Percentiles rank a stretch among this genome's conserved stretches.
These are phyloP conservation scores for Amylostereum areolatum DNA, from an alignment of 1,284 basidiomycete genomes.

Conservation along the genomic window DNA sequence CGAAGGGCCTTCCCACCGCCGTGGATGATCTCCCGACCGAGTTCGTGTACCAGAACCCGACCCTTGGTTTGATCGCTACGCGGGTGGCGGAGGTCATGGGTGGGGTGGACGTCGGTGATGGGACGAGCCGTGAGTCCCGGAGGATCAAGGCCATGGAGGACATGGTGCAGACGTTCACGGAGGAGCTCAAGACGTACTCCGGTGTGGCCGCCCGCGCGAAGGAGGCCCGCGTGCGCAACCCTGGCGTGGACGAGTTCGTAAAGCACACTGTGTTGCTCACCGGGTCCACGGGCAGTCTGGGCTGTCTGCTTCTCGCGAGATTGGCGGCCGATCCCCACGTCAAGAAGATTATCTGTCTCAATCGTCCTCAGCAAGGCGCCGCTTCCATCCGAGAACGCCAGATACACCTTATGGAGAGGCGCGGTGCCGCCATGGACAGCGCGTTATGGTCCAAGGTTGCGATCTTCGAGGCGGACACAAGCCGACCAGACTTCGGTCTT, in stretches of 20 bases:
- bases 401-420: conserved; percentile 18
- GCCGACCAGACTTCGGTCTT: conserved; percentile 19
- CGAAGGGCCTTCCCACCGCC: conserved; percentile 14
- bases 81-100: conserved; percentile 19
- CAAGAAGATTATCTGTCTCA: conserved; percentile 24
- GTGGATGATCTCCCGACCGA: conserved; percentile 19
- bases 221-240: background rate
- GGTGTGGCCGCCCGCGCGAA: conserved; percentile 14
- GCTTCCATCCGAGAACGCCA: conserved; percentile 7
- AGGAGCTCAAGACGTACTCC: conserved; percentile 14
- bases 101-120: conserved; percentile 11
- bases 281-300: conserved; percentile 30
- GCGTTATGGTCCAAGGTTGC: conserved; percentile 23
- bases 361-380: conserved; percentile 12
- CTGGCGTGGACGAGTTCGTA: background rate
- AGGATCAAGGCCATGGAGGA: conserved; percentile 23
- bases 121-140: conserved; percentile 1
- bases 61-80: conserved; percentile 19
- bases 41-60: conserved; percentile 26
- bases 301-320: conserved; percentile 22
- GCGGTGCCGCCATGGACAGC: conserved; percentile 22
- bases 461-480: conserved; percentile 5
- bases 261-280: conserved; percentile 23
- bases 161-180: conserved; percentile 22
- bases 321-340: conserved; percentile 21